A percentile compares a stretch with the other conserved stretches of the same genome.
Evolutionary conservation across 345 rosid species (phyloP).

Genomic region (Salix arbutifolia): DNA sequence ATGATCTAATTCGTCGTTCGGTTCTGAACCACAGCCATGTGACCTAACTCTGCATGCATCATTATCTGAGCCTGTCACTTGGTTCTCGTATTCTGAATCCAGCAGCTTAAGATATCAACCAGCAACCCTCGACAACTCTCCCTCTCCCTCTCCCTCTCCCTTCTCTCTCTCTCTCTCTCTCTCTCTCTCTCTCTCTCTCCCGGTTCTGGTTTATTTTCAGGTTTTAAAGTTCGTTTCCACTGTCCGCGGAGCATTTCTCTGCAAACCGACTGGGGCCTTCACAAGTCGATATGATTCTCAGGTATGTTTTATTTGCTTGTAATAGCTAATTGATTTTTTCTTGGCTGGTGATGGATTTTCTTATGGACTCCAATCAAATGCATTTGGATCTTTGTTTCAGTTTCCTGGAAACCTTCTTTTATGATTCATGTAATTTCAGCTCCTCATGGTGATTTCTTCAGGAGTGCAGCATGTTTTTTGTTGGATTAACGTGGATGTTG

Average conservation of each 20-base stretch:
- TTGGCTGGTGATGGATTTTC: neutral
- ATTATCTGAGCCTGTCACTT: conserved; percentile 13
- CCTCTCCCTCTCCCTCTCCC: neutral
- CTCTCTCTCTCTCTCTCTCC: neutral
- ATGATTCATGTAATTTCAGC: neutral
- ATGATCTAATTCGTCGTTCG: neutral
- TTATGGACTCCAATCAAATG: neutral
- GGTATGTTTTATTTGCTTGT: neutral
- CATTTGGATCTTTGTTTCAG: neutral
- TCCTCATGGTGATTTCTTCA: neutral
- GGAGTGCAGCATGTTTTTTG: neutral
- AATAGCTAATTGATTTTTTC: neutral
- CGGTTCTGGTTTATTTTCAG: neutral
- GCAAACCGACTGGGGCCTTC: neutral
- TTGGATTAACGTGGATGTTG: too few species aligned
- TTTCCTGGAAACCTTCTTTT: neutral
- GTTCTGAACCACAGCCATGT: conserved; percentile 10
- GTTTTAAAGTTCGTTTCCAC: neutral
- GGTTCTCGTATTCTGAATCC: neutral
- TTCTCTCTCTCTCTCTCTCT: neutral
- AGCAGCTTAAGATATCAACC: neutral
- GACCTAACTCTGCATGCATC: conserved; percentile 11
- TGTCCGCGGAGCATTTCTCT: conserved; percentile 1
- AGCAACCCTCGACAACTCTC: neutral
- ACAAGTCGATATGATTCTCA: neutral